A percentile compares a stretch with the other conserved stretches of the same genome.
Evolutionary conservation across 345 rosid species (phyloP).

Genomic region (Clausena lansium): DNA sequence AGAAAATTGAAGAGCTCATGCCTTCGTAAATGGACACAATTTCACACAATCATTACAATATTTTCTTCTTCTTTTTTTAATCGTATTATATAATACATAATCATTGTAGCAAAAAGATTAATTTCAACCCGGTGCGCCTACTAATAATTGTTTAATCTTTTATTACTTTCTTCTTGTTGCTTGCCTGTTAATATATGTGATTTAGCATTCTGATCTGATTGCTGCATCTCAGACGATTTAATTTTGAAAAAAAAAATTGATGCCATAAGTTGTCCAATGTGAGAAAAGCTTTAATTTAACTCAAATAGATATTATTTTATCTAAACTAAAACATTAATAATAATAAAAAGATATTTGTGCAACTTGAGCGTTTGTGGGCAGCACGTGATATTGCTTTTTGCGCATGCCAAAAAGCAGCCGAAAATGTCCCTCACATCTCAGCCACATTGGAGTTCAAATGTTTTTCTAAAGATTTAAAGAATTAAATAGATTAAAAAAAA

Average conservation of each 20-base stretch:
- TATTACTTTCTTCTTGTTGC: slow-evolving; percentile 22
- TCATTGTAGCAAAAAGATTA: slow-evolving; percentile 66
- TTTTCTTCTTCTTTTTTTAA: too few species aligned
- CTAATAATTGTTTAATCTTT: slow-evolving; percentile 17
- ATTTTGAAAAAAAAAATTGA: too few species aligned
- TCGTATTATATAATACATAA: slow-evolving; percentile 23
- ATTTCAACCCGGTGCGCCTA: slow-evolving; percentile 46
- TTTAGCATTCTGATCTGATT: neutral
- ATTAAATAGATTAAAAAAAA: too few species aligned
- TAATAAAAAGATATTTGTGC: neutral
- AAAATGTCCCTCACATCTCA: slow-evolving; percentile 7
- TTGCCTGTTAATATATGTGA: slow-evolving; percentile 17
- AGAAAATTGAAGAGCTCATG: neutral
- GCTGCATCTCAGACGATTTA: too few species aligned
- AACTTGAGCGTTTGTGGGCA: slow-evolving; percentile 23
- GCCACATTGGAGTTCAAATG: neutral
- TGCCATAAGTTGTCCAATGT: neutral
- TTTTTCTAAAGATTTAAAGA: neutral
- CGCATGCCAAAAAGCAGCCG: slow-evolving; percentile 48
- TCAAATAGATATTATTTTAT: slow-evolving; percentile 22
- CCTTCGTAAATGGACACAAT: neutral
- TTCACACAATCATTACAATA: neutral
- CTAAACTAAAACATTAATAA: neutral
- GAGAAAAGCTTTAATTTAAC: neutral
- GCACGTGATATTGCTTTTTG: slow-evolving; percentile 54